These are phyloP conservation scores for Plantago major DNA, from an alignment of 257 asterid species.

Conservation along the genomic window DNA sequence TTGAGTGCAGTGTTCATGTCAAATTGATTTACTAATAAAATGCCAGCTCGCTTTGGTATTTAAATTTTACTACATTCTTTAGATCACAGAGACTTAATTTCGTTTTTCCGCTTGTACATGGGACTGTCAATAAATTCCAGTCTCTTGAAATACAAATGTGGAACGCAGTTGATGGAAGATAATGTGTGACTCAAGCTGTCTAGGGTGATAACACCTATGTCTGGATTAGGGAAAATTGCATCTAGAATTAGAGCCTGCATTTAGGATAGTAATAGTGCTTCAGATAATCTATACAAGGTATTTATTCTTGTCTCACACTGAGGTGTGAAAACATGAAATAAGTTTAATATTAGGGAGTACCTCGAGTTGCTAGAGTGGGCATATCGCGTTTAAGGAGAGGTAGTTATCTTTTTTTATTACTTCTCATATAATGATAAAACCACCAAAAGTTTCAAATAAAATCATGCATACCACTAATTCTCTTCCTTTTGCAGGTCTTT, in stretches of 20 bases:
- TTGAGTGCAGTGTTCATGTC: too few relatives aligned
- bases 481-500: constrained; percentile 62
- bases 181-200: constrained; percentile 1
- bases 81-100: too few relatives aligned
- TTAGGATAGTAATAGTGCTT: background rate
- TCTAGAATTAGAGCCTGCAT: constrained; percentile 13
- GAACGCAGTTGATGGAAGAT: background rate
- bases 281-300: background rate
- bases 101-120: too few relatives aligned
- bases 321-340: too few relatives aligned
- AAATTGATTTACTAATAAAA: too few relatives aligned
- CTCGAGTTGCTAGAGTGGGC: too few relatives aligned
- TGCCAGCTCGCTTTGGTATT: too few relatives aligned
- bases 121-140: background rate
- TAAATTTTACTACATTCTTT: too few relatives aligned
- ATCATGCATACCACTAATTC: constrained; percentile 18
- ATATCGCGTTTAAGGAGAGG: too few relatives aligned
- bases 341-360: too few relatives aligned
- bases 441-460: constrained; percentile 8
- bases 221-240: constrained; percentile 4
- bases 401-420: too few relatives aligned
- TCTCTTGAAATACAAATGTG: background rate
- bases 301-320: too few relatives aligned
- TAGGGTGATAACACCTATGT: constrained; percentile 13
- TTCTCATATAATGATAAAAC: background rate